Evolutionary conservation across 768 basidiomycete genomes (phyloP).

Genomic region (Rhizopogon roseolus): DNA sequence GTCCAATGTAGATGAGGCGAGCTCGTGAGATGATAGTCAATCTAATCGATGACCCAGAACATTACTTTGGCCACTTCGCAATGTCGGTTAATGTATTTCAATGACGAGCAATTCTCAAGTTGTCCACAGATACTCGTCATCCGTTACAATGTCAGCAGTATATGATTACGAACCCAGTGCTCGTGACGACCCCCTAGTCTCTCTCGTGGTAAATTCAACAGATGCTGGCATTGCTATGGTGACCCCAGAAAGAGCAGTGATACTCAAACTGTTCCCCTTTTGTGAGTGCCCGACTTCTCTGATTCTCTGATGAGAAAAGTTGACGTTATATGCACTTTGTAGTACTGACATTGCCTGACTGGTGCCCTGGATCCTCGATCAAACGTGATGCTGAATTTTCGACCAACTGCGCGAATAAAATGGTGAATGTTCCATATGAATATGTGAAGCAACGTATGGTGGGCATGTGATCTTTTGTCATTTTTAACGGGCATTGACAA

Average conservation of each 20-base stretch:
- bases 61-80: conserved; percentile 6
- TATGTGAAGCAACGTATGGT: conserved; percentile 5
- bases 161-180: conserved; percentile 32
- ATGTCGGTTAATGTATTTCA: conserved; percentile 7
- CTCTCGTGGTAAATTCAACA: conserved; percentile 17
- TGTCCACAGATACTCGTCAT: not conserved
- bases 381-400: conserved; percentile 1
- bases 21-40: not conserved
- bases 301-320: no score
- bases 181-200: conserved; percentile 28
- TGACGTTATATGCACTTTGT: not conserved
- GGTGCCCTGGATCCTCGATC: conserved; percentile 5
- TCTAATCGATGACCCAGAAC: not conserved
- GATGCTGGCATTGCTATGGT: not conserved
- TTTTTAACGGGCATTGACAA: no score
- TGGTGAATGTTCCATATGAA: conserved; percentile 3
- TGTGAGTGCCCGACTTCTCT: not conserved
- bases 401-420: not conserved
- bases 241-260: not conserved
- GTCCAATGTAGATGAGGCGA: conserved; percentile 1
- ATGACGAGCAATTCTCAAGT: not conserved
- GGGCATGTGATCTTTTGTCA: no score
- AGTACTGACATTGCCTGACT: conserved; percentile 6
- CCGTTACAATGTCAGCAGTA: conserved; percentile 19
- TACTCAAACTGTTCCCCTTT: not conserved